Conservation (phyloP, 202 grass and related monocot species). For the Setaria viridis region DNA sequence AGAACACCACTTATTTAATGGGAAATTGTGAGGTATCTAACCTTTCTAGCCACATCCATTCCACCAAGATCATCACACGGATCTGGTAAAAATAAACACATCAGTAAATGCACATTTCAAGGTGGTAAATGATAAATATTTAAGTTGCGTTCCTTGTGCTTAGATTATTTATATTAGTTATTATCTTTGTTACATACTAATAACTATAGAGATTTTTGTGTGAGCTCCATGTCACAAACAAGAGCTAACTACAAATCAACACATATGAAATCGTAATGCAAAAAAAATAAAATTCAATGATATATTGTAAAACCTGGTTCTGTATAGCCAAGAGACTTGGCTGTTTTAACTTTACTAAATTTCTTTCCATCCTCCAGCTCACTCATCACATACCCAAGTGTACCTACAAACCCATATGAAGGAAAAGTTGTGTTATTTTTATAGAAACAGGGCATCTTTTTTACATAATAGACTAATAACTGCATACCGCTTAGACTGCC, state of each 20-base stretch:
- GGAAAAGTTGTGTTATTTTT: background rate
- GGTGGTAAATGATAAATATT: constrained; percentile 12
- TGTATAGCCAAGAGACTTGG: constrained; percentile 89
- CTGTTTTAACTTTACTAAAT: constrained; percentile 90
- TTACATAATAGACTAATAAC: constrained; percentile 8
- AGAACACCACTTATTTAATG: constrained; percentile 12
- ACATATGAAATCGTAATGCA: constrained; percentile 1
- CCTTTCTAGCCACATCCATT: constrained; percentile 97
- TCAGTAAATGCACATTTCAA: constrained; percentile 44
- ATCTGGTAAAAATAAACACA: constrained; percentile 65
- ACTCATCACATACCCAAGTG: constrained; percentile 97
- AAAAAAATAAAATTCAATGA: constrained; percentile 15
- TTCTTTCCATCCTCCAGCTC: constrained; percentile 81
- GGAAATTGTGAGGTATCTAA: constrained; percentile 39
- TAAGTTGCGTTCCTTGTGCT: background rate
- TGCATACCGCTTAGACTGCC: too few species aligned
- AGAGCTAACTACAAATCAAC: background rate
- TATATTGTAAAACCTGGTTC: constrained; percentile 71
- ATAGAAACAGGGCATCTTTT: background rate
- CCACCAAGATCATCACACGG: constrained; percentile 93
- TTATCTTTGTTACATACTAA: background rate
- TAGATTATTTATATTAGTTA: background rate
- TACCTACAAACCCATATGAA: constrained; percentile 59
- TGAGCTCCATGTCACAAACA: constrained; percentile 2
- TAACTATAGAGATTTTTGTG: background rate